phyloP scores from a whole-genome alignment of 768 basidiomycete genomes.

The Serendipita vermifera region DNA sequence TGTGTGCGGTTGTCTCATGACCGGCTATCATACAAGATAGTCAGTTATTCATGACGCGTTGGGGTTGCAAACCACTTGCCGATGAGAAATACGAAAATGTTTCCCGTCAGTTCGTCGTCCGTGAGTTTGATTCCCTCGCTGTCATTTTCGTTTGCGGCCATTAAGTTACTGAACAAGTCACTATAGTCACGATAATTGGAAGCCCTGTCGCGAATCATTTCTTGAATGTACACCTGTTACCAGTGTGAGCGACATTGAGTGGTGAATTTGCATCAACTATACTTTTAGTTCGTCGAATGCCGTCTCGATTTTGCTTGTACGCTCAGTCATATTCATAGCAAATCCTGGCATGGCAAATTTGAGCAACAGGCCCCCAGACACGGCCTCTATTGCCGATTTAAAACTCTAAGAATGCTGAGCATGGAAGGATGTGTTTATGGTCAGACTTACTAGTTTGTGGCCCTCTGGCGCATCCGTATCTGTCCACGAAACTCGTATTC shows the following conservation, averaged over 20 bases:
- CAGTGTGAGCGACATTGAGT: too few relatives aligned
- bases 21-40: too few relatives aligned
- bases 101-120: constrained; percentile 36
- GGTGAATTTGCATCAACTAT: too few relatives aligned
- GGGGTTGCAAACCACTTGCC: too few relatives aligned
- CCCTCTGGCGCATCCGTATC: background rate
- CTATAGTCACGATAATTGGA: background rate
- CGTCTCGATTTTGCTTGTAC: background rate
- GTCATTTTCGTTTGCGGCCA: constrained; percentile 32
- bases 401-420: background rate
- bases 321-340: background rate
- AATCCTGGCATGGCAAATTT: background rate
- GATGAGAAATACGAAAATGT: constrained; percentile 20
- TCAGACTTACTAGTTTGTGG: background rate
- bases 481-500: background rate
- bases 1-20: constrained; percentile 32
- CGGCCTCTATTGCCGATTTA: background rate
- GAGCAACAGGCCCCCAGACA: background rate
- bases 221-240: constrained; percentile 15
- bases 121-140: constrained; percentile 24
- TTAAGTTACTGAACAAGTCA: constrained; percentile 33
- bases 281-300: background rate
- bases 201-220: constrained; percentile 14
- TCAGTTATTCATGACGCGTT: too few relatives aligned
- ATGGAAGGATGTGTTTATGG: background rate